Evolutionary conservation across 495 filamentous ascomycete species (phyloP), one percentile per base, ranked within the genome.

Genomic region (Podospora tetraspora): DNA sequence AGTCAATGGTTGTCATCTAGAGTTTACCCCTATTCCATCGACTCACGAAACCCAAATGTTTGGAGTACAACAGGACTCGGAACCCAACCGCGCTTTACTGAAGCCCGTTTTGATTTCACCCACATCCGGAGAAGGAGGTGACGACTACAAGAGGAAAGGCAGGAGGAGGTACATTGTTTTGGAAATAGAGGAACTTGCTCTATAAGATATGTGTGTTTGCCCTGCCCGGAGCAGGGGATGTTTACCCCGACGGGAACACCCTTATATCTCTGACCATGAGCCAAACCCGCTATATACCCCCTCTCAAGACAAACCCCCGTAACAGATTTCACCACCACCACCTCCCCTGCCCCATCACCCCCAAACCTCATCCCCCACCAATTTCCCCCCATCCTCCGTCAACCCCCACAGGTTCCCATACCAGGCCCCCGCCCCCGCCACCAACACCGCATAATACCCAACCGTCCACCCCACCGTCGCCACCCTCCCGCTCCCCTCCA

Each of bases 391-490:
- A 32, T 84, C 87, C 74, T 91, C 85, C 0, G 93, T 96, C 78
- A 96, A 79, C n/a, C 79, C 76, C 85, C 90, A 96, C 59, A 97
- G 73, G 32, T 82, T 73, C 70, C 73, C 83, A 67, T 85, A 92
- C 79, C 92, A 99, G 1, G 83, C 80, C 37, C 87, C 75, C 0
- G 90, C 89, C 5, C 95, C 95, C 2, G 74, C 83, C 16, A 94
- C 79, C 0, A 98, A 80, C 32, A 96, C 74, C 4, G 80, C 62
- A 77, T 97, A 97, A 74, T 97, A 98, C 8, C 80, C 83, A 24
- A 92, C 79, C 5, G 90, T 91, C 93, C 91, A 96, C 59, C 87
- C 57, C 27, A 78, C 56, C 56, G 61, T 68, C 24, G 59, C 24
- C 30, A 63, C 69, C 32, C 61, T 64, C 56, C 65, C 24, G 43